A percentile compares a stretch with the other conserved stretches of the same genome.
Evolutionary conservation across 78 protist species (phyloP).

Genomic region (Dictyostelium firmibasis): DNA sequence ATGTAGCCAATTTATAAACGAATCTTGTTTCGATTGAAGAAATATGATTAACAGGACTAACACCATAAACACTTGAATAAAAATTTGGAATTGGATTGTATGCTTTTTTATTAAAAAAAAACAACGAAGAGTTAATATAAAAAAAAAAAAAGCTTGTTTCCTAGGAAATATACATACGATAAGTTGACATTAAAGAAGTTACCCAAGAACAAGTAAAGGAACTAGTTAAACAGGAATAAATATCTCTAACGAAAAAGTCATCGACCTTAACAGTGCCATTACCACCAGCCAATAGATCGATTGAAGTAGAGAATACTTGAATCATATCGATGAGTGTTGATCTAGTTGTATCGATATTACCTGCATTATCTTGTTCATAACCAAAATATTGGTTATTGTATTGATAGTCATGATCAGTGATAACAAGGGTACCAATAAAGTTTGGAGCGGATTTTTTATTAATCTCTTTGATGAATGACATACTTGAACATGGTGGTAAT

Average conservation of each 20-base stretch:
- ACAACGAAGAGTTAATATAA: not conserved
- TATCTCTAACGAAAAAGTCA: not conserved
- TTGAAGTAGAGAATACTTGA: not conserved
- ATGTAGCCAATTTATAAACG: not conserved
- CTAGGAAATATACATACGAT: constrained; percentile 1
- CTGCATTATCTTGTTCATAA: not conserved
- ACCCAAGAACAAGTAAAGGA: not conserved
- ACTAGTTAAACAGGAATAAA: not conserved
- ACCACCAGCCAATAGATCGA: constrained; percentile 48
- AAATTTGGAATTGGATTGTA: constrained; percentile 9
- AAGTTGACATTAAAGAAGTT: not conserved
- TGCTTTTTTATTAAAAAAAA: not conserved
- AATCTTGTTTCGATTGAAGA: not conserved
- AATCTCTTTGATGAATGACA: constrained; percentile 41
- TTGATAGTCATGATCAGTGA: constrained; percentile 67
- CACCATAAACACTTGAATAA: constrained; percentile 44
- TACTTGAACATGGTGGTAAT: constrained; percentile 70
- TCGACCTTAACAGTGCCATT: not conserved
- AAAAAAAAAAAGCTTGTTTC: not conserved
- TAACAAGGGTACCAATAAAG: constrained; percentile 3
- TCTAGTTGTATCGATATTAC: not conserved
- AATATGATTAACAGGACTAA: not conserved
- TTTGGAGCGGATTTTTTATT: not conserved
- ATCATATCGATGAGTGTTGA: not conserved
- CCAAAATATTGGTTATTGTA: constrained; percentile 39